Base-by-base conservation (phyloP, 257 asterid species). In the Nicotiana undulata region DNA sequence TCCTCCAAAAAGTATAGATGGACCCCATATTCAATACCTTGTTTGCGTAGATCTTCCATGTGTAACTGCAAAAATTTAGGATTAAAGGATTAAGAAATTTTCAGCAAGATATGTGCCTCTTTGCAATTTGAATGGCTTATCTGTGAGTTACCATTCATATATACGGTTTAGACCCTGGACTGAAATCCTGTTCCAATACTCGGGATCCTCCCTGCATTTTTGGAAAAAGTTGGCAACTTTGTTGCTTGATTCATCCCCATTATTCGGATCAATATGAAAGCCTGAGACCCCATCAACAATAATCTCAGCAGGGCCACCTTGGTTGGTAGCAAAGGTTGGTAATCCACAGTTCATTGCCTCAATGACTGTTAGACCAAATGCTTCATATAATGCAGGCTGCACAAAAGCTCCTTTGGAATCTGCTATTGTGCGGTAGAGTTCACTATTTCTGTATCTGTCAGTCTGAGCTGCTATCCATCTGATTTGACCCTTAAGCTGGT, bases 261-360 rank as follows among this genome's bases (percentile, higher is more conserved):
- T 87, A 78, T 59, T 83, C 10, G 97, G 97, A 81, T 95, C 93
- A 49, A 95, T 86, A 51, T 89, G 99, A 75, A 93, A 95, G 13
- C 99, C 98, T 0, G 98, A 93, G 20, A 88, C 84, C 10, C 95
- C 97, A 79, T 95, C 98, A 6, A 93, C 82, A 56, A 93, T 95
- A 53, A 95, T 93, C 92, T 95, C 98, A 76, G 98, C 98, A 1
- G 98, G 98, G n/a, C 98, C 98, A 0, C 99, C 99, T 89, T 92
- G 97, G 56, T 83, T 95, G 16, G 99, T 95, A 0, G 97, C 98
- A 68, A 95, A 92, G 37, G 98, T 93, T 9, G 98, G 98, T 76
- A 95, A 84, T 40, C 98, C 98, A 80, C 96, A 93, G 88, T 92
- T 91, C 98, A 94, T 94, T 26, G 98, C 97, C 86, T 94, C 98